These are phyloP conservation scores for Xylariaceae sp. DNA, from an alignment of 2,329 filamentous ascomycete species.

Conservation along the genomic window DNA sequence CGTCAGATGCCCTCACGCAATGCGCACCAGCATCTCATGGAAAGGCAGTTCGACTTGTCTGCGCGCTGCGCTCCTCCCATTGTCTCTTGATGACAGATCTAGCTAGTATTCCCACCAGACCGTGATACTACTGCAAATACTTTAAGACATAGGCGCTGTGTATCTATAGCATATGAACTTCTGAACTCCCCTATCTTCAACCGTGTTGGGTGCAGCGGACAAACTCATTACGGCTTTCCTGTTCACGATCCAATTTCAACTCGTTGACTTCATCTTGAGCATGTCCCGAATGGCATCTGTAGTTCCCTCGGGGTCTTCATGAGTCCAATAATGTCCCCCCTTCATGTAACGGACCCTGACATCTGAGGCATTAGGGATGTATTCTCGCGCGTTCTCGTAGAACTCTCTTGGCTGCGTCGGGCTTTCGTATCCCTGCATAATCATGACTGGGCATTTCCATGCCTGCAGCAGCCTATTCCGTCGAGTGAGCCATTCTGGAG, in stretches of 20 bases:
- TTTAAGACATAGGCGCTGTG: constrained; percentile 10
- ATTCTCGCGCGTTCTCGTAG: background rate
- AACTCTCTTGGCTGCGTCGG: background rate
- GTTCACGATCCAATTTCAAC: background rate
- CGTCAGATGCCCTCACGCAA: too few relatives aligned
- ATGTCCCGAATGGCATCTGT: background rate
- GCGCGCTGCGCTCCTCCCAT: too few relatives aligned
- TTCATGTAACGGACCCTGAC: background rate
- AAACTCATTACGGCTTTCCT: background rate
- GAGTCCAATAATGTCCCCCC: background rate
- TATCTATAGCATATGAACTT: background rate
- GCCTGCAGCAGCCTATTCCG: background rate
- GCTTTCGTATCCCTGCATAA: background rate
- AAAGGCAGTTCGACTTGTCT: too few relatives aligned
- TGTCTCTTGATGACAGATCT: too few relatives aligned
- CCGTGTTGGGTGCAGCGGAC: background rate
- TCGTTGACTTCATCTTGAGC: background rate
- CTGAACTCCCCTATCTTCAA: background rate
- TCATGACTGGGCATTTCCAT: background rate
- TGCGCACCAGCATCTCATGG: too few relatives aligned
- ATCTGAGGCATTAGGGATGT: background rate
- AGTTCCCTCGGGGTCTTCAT: background rate
- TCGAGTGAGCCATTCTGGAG: background rate
- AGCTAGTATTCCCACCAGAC: too few relatives aligned
- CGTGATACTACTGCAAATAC: too few relatives aligned